phyloP scores from a whole-genome alignment of 2,329 filamentous ascomycete species.

The Sporothrix luriei region DNA sequence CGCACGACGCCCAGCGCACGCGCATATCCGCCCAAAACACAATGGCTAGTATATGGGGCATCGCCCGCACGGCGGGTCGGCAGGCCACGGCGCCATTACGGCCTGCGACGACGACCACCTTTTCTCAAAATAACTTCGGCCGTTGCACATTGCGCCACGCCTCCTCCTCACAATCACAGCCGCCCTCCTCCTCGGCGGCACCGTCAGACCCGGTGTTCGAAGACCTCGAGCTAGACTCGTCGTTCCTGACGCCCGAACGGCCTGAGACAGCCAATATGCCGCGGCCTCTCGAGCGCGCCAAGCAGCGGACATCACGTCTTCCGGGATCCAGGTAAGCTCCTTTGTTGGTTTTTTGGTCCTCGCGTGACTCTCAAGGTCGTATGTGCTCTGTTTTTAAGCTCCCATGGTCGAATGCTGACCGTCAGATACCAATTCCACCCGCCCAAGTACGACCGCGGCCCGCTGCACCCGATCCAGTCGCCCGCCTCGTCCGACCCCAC shows the following conservation, averaged over 20 bases:
- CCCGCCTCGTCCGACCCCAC: slow-evolving; percentile 83
- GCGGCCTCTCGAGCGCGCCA: slow-evolving; percentile 47
- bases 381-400: background rate
- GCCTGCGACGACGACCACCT: slow-evolving; percentile 31
- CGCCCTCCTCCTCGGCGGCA: slow-evolving; percentile 9
- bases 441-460: slow-evolving; percentile 92
- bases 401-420: background rate
- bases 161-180: slow-evolving; percentile 16
- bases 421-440: slow-evolving; percentile 89
- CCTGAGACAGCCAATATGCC: slow-evolving; percentile 46
- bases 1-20: background rate
- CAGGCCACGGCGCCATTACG: slow-evolving; percentile 36
- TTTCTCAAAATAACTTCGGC: slow-evolving; percentile 14
- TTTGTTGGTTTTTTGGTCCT: slow-evolving; percentile 29
- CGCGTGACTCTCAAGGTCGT: background rate
- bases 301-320: slow-evolving; percentile 46
- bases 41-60: slow-evolving; percentile 50
- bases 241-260: slow-evolving; percentile 50
- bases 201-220: slow-evolving; percentile 42
- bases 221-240: slow-evolving; percentile 57
- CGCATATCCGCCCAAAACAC: background rate
- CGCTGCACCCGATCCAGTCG: slow-evolving; percentile 88
- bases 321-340: slow-evolving; percentile 51
- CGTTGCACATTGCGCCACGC: slow-evolving; percentile 1
- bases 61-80: slow-evolving; percentile 42